Evolutionary conservation across 176 grass and related monocot species (phyloP), one percentile per base, ranked within the genome.

Genomic region (Coix lacrymajobi): DNA sequence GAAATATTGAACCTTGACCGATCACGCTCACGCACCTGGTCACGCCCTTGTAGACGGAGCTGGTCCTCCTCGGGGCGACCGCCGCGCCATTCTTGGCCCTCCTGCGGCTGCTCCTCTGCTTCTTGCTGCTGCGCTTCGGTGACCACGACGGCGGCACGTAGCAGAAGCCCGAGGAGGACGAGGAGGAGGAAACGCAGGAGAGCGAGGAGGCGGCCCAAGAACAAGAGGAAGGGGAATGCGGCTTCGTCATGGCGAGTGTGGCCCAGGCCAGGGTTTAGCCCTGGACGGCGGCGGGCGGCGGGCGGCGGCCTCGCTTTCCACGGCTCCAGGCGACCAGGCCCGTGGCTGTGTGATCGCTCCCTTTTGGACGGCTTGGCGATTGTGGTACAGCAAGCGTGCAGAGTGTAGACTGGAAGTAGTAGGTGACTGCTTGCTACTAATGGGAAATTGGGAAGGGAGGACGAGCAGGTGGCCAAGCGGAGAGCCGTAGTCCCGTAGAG

Each of bases 41-140:
- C 49, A 97, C 91, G 29, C 94, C 94, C 54, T 43, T 91, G 92
- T 89, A 94, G 73, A 89, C 49, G 76, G 94, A 97, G 63, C 82
- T 86, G 8, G 49, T 77, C 75, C 79, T 90, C 84, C 90, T 68
- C 30, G 74, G 62, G 28, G 24, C 71, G 33, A 9, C 56, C 9
- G 13, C 26, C 17, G 30, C 68, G 28, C 61, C 66, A 12, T 83
- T 61, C 70, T 52, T 25, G 63, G 15, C 37, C 56, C 79, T 75
- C 80, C 66, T 36, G 37, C 67, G 40, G 62, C 15, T 39, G 69
- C 56, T 71, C 71, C 64, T 85, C 79, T 54, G 86, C 46, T 64
- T 71, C 86, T 56, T 89, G 40, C 30, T 75, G 48, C 9, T 29
- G 40, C 3, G 13, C 56, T 40, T 32, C 26, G 54, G 71, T 45